Percentiles rank a stretch among this genome's conserved stretches.
phyloP scores from a whole-genome alignment of 768 basidiomycete genomes.

The Peribolospora baueri region DNA sequence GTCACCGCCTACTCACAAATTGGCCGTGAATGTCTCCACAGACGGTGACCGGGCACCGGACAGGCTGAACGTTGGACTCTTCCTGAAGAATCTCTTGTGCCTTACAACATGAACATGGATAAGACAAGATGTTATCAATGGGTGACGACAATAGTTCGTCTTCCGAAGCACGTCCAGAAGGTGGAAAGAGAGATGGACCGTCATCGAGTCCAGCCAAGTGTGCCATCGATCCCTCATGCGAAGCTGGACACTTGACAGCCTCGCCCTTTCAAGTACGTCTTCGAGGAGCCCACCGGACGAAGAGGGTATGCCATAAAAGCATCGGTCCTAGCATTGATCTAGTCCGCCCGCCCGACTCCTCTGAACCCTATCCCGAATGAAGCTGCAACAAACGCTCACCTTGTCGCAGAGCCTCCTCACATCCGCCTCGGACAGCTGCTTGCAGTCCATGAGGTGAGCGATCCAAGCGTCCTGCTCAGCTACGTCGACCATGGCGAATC shows the following conservation, averaged over 20 bases:
- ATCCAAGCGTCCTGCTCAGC: slow-evolving; percentile 89
- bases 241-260: too few relatives aligned
- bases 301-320: not conserved
- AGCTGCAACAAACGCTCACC: slow-evolving; percentile 28
- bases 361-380: too few relatives aligned
- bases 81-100: slow-evolving; percentile 96
- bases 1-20: slow-evolving; percentile 46
- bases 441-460: slow-evolving; percentile 85
- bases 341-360: too few relatives aligned
- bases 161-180: not conserved
- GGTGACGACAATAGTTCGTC: not conserved
- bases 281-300: not conserved
- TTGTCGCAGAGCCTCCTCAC: slow-evolving; percentile 98
- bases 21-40: slow-evolving; percentile 99
- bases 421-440: slow-evolving; percentile 80
- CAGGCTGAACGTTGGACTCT: slow-evolving; percentile 96
- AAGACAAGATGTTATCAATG: not conserved
- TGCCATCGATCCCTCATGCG: too few relatives aligned
- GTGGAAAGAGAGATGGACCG: not conserved
- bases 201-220: not conserved
- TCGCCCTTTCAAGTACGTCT: not conserved
- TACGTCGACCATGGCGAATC: slow-evolving; percentile 15
- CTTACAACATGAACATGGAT: slow-evolving; percentile 23
- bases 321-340: too few relatives aligned
- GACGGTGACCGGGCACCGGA: slow-evolving; percentile 93